phyloP scores from a whole-genome alignment of 495 filamentous ascomycete genomes.

The Penicillium crystallinum region DNA sequence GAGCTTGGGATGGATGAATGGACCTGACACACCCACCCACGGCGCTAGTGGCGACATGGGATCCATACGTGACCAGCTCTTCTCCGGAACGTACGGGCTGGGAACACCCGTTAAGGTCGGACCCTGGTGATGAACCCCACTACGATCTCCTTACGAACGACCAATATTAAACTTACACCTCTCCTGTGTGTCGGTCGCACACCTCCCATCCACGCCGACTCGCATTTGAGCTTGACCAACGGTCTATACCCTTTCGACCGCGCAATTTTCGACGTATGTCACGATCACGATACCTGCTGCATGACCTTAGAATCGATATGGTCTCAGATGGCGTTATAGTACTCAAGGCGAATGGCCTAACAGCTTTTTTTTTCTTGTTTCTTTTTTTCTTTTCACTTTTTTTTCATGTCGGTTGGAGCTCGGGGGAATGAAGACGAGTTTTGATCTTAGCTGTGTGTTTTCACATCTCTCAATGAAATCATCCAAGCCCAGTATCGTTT shows the following conservation, averaged over 20 bases:
- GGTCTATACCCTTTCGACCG: conserved; percentile 28
- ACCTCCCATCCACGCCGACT: conserved; percentile 11
- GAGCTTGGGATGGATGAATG: conserved; percentile 73
- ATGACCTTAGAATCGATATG: conserved; percentile 39
- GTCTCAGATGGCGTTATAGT: conserved; percentile 43
- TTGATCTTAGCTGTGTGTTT: conserved; percentile 1
- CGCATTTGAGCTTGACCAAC: conserved; percentile 13
- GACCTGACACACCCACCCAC: conserved; percentile 42
- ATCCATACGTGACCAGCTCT: conserved; percentile 72
- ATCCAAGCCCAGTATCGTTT: conserved; percentile 1
- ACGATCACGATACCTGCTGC: conserved; percentile 46
- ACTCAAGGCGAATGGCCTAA: conserved; percentile 31
- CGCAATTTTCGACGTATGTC: conserved; percentile 36
- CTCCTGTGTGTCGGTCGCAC: conserved; percentile 6
- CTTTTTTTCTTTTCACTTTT: conserved; percentile 7
- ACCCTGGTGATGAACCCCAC: conserved; percentile 50
- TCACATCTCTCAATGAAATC: conserved; percentile 4
- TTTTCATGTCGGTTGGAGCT: conserved; percentile 8
- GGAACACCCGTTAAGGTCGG: conserved; percentile 66
- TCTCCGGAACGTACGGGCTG: conserved; percentile 72
- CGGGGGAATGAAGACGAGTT: conserved; percentile 8
- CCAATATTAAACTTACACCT: conserved; percentile 9
- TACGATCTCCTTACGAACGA: conserved; percentile 4
- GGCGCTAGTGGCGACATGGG: conserved; percentile 45
- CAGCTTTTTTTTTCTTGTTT: conserved; percentile 17